Conservation (phyloP, 2,329 filamentous ascomycete genomes). For the Orbilia brochopaga region DNA sequence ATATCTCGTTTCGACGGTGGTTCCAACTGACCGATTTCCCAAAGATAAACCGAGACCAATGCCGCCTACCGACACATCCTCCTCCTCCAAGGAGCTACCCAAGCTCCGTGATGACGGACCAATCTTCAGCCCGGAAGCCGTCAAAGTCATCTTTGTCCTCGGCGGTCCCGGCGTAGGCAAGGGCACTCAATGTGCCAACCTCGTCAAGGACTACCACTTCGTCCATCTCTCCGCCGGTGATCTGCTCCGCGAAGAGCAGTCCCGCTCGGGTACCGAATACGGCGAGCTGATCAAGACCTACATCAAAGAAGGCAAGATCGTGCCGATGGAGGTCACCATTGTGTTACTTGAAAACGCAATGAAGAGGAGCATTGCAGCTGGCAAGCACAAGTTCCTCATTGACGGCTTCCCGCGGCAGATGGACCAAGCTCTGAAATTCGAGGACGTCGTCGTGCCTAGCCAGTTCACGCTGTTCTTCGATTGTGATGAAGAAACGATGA, state of each 20-base stretch:
- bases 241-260: constrained; percentile 89
- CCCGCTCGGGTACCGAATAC: constrained; percentile 83
- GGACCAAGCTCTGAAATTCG: constrained; percentile 94
- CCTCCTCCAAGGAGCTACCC: constrained; percentile 57
- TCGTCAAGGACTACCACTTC: constrained; percentile 88
- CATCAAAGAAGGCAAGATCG: constrained; percentile 93
- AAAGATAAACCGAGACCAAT: constrained; percentile 38
- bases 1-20: not conserved
- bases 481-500: constrained; percentile 88
- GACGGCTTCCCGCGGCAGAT: constrained; percentile 91
- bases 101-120: constrained; percentile 54
- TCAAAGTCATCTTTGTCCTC: constrained; percentile 95
- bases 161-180: constrained; percentile 95
- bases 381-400: constrained; percentile 72
- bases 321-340: constrained; percentile 96
- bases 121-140: constrained; percentile 75
- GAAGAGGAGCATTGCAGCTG: constrained; percentile 67
- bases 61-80: constrained; percentile 50
- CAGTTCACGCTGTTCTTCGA: constrained; percentile 92
- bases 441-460: constrained; percentile 82
- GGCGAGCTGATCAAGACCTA: constrained; percentile 90
- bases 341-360: constrained; percentile 94
- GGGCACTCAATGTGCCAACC: constrained; percentile 89
- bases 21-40: not conserved
- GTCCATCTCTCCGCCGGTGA: constrained; percentile 92